A percentile compares a stretch with the other conserved stretches of the same genome.
Evolutionary conservation across 306 rosid genomes (phyloP).

Genomic region (Herpetospermum pedunculosum): DNA sequence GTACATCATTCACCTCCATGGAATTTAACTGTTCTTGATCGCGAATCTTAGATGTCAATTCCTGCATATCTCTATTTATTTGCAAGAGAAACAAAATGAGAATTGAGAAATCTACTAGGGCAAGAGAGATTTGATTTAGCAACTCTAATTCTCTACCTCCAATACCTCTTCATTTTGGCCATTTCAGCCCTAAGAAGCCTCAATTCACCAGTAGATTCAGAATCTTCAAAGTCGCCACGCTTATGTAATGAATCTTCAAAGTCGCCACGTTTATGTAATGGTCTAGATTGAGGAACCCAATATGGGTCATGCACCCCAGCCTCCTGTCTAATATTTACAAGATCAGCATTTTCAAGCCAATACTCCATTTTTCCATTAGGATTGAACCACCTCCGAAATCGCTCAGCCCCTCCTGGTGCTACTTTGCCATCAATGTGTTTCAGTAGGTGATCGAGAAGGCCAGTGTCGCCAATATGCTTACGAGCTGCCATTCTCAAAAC

Average conservation of each 20-base stretch:
- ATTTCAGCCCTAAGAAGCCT: constrained; percentile 50
- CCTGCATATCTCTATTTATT: constrained; percentile 58
- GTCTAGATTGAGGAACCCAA: constrained; percentile 49
- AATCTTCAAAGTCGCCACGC: constrained; percentile 13
- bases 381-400: constrained; percentile 76
- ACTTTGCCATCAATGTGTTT: constrained; percentile 70
- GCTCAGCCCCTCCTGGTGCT: constrained; percentile 59
- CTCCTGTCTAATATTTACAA: constrained; percentile 40
- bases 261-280: constrained; percentile 14
- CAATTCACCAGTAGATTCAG: constrained; percentile 50
- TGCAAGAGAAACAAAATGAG: constrained; percentile 21
- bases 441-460: constrained; percentile 76
- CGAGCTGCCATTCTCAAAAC: constrained; percentile 58
- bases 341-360: constrained; percentile 80
- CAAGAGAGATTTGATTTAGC: background rate
- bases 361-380: constrained; percentile 73
- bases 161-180: constrained; percentile 58
- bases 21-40: constrained; percentile 22
- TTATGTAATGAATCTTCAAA: constrained; percentile 16
- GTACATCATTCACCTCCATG: constrained; percentile 40
- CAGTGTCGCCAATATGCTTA: constrained; percentile 74
- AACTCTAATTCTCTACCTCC: constrained; percentile 2
- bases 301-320: constrained; percentile 70
- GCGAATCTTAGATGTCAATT: constrained; percentile 33
- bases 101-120: background rate